phyloP scores from a whole-genome alignment of 768 basidiomycete species.

The Chlorophyllum brunneum region DNA sequence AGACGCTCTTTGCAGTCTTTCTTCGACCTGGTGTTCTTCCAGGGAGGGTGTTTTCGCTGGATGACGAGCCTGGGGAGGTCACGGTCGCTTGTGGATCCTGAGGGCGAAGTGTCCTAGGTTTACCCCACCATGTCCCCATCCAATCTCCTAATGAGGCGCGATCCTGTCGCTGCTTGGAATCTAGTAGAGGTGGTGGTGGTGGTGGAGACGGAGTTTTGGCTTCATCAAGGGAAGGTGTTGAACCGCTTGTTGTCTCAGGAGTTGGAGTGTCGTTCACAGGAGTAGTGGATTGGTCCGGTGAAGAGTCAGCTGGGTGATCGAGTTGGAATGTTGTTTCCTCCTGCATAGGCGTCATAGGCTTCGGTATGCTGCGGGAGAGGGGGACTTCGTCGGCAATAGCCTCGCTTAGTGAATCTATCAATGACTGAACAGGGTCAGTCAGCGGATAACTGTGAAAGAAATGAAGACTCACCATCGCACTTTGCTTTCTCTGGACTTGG shows the following conservation, averaged over 20 bases:
- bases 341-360: conserved; percentile 31
- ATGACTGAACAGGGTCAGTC: conserved; percentile 32
- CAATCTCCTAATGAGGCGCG: conserved; percentile 63
- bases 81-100: conserved; percentile 19
- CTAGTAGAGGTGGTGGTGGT: conserved; percentile 8
- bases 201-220: background rate
- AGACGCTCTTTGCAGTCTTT: conserved; percentile 58
- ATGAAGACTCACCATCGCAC: conserved; percentile 45
- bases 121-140: conserved; percentile 75
- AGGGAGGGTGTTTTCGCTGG: conserved; percentile 12
- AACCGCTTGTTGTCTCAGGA: background rate
- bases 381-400: conserved; percentile 48
- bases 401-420: conserved; percentile 51
- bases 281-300: background rate
- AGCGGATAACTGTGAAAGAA: conserved; percentile 4
- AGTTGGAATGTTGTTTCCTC: conserved; percentile 23
- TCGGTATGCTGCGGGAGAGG: conserved; percentile 31
- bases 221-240: background rate
- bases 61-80: conserved; percentile 12
- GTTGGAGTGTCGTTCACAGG: background rate
- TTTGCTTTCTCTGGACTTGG: conserved; percentile 52
- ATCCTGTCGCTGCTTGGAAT: conserved; percentile 33
- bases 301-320: background rate
- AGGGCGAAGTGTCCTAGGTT: conserved; percentile 31
- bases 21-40: conserved; percentile 26